Percentiles rank a stretch among this genome's conserved stretches.
phyloP scores from a whole-genome alignment of 177 flowering plant species.

The Vitis hybrid region DNA sequence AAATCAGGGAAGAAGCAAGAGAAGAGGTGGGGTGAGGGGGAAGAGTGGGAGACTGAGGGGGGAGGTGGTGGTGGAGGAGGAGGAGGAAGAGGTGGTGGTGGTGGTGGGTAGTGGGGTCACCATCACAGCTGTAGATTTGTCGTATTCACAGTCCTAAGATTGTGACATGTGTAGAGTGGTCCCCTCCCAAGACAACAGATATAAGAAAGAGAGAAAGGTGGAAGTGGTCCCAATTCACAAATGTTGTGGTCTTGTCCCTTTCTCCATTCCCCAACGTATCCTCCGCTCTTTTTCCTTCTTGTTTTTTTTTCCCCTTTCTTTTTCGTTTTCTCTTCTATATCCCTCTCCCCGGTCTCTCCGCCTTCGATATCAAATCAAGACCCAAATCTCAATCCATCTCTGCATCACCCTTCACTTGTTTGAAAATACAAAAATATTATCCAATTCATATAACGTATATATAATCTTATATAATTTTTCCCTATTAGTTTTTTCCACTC shows the following conservation, averaged over 20 bases:
- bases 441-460: neutral
- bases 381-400: neutral
- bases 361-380: neutral
- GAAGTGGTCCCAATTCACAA: neutral
- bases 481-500: no score
- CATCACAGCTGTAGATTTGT: constrained; percentile 22
- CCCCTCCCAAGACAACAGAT: neutral
- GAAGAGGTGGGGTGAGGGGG: neutral
- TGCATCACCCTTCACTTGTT: neutral
- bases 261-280: neutral
- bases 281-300: no score
- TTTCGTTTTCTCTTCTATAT: neutral
- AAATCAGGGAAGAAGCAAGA: no score
- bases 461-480: no score
- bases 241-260: neutral
- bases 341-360: no score
- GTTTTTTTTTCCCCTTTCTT: neutral
- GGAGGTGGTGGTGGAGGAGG: constrained; percentile 6
- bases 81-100: neutral
- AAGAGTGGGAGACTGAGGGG: no score
- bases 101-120: constrained; percentile 13
- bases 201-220: no score
- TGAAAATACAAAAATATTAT: neutral
- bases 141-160: constrained; percentile 14
- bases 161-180: constrained; percentile 2